Evolutionary conservation across 805 yeast species (phyloP).

Genomic region (Kurtzmaniella fragi): DNA sequence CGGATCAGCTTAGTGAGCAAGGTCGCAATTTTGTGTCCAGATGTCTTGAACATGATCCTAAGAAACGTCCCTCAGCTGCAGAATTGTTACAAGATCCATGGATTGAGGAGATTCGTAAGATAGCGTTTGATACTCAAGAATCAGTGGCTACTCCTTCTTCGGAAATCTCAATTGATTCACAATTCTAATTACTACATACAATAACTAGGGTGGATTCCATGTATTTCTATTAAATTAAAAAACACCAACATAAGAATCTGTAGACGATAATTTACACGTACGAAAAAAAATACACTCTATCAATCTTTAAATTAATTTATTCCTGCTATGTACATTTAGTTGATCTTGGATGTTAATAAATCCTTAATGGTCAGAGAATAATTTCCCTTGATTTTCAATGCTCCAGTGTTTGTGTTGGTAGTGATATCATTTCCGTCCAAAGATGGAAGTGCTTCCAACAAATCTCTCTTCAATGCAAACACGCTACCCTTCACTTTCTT

Average conservation of each 20-base stretch:
- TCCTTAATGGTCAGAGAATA: no score
- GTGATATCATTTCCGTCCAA: constrained; percentile 36
- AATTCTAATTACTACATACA: no score
- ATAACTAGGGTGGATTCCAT: no score
- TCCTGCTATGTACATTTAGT: neutral
- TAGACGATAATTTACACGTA: no score
- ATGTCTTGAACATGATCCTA: constrained; percentile 81
- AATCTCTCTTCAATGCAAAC: constrained; percentile 59
- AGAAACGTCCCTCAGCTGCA: constrained; percentile 73
- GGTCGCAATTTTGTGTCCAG: constrained; percentile 70
- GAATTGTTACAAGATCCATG: constrained; percentile 87
- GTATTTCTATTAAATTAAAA: no score
- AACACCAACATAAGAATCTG: no score
- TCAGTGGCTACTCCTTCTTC: constrained; percentile 32
- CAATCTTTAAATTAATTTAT: no score
- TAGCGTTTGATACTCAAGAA: constrained; percentile 51
- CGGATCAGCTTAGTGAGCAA: constrained; percentile 68
- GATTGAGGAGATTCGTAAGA: constrained; percentile 67
- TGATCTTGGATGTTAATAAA: constrained; percentile 8
- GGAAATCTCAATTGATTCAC: constrained; percentile 11
- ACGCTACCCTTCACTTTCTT: constrained; percentile 68
- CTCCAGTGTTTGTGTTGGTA: constrained; percentile 29
- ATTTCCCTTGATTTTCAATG: constrained; percentile 34
- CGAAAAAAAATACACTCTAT: no score
- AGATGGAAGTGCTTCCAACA: constrained; percentile 46